phyloP scores from a whole-genome alignment of 345 rosid genomes.

The Euphorbia pulcherrima region DNA sequence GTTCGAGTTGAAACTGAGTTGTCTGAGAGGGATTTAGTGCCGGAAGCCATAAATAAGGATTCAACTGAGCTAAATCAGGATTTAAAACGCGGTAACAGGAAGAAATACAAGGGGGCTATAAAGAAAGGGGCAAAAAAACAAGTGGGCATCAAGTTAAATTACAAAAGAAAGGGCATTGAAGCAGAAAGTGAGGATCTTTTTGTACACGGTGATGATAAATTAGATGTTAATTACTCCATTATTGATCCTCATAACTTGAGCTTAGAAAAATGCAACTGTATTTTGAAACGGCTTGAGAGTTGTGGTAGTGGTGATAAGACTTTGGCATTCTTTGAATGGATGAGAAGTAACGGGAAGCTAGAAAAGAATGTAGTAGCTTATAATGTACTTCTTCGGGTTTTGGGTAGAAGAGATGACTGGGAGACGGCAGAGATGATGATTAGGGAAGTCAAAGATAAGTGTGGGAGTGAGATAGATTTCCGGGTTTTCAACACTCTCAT shows the following conservation, averaged over 20 bases:
- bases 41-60: slow-evolving; percentile 13
- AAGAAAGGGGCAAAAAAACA: slow-evolving; percentile 35
- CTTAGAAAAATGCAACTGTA: slow-evolving; percentile 49
- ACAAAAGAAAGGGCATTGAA: slow-evolving; percentile 31
- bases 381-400: slow-evolving; percentile 63
- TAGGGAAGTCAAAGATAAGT: slow-evolving; percentile 32
- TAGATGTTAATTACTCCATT: slow-evolving; percentile 54
- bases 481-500: slow-evolving; percentile 71
- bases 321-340: slow-evolving; percentile 71
- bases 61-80: slow-evolving; percentile 22
- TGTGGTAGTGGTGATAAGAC: slow-evolving; percentile 45
- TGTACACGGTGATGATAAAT: slow-evolving; percentile 35
- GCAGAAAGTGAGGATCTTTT: slow-evolving; percentile 33
- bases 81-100: slow-evolving; percentile 21
- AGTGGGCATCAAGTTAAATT: slow-evolving; percentile 28
- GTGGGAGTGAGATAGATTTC: slow-evolving; percentile 38
- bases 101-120: slow-evolving; percentile 4
- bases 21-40: slow-evolving; percentile 21
- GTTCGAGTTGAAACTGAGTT: slow-evolving; percentile 32
- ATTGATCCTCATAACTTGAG: slow-evolving; percentile 38
- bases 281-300: slow-evolving; percentile 67
- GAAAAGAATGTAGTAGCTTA: slow-evolving; percentile 57
- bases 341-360: slow-evolving; percentile 62
- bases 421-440: slow-evolving; percentile 54
- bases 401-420: slow-evolving; percentile 75